phyloP scores from a whole-genome alignment of 441 rosid genomes.

The Biscutella auriculata region DNA sequence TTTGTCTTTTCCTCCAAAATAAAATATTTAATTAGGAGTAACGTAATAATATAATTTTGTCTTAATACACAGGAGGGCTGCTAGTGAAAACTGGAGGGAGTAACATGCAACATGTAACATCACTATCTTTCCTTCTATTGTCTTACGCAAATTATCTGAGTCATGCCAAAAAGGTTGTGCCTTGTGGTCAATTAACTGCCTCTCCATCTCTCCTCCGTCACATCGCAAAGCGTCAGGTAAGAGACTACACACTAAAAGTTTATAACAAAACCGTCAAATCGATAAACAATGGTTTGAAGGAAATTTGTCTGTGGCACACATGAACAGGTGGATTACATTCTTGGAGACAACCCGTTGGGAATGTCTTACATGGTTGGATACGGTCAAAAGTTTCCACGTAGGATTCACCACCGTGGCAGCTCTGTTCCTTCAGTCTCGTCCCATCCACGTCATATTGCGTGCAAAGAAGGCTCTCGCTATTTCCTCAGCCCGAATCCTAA shows the following conservation, averaged over 20 bases:
- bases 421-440: conserved; percentile 43
- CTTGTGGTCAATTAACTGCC: conserved; percentile 37
- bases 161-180: conserved; percentile 40
- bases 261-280: too few species aligned
- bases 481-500: conserved; percentile 43
- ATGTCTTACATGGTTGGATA: conserved; percentile 54
- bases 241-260: too few species aligned
- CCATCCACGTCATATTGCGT: conserved; percentile 40
- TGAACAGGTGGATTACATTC: conserved; percentile 49
- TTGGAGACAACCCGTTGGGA: conserved; percentile 45
- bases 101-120: conserved; percentile 76
- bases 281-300: too few species aligned
- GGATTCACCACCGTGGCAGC: conserved; percentile 59
- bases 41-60: too few species aligned
- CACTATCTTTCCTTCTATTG: conserved; percentile 48
- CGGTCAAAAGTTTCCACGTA: conserved; percentile 34
- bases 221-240: conserved; percentile 56
- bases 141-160: conserved; percentile 49
- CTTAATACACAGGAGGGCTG: conserved; percentile 60
- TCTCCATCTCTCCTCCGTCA: conserved; percentile 47
- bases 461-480: conserved; percentile 49
- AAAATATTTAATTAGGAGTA: too few species aligned
- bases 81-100: conserved; percentile 65
- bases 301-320: too few species aligned
- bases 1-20: too few species aligned